phyloP scores from a whole-genome alignment of 225 moss, liverwort and hornwort species.

The Sphagnum tenellum region DNA sequence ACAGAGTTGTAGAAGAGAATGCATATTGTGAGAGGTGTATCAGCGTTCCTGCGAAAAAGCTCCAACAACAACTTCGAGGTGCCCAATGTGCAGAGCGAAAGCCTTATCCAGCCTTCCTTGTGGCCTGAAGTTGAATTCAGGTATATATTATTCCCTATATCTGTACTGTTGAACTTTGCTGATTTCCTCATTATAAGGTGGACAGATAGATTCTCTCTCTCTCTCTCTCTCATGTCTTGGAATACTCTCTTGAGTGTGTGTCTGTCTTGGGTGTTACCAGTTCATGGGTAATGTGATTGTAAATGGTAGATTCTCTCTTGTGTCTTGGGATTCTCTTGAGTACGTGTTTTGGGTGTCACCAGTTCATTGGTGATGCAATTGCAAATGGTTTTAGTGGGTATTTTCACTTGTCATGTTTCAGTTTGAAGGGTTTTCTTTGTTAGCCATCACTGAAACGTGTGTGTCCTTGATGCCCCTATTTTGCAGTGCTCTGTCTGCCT shows the following conservation, averaged over 20 bases:
- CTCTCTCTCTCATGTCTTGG: neutral
- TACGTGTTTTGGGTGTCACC: neutral
- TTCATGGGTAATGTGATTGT: neutral
- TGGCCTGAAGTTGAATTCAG: slow-evolving; percentile 14
- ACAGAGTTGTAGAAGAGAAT: slow-evolving; percentile 6
- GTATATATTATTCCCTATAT: neutral
- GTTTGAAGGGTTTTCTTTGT: neutral
- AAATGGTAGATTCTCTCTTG: neutral
- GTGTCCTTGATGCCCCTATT: neutral
- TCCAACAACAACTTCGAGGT: slow-evolving; percentile 6
- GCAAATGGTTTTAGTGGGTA: too few species aligned
- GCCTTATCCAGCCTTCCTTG: slow-evolving; percentile 4
- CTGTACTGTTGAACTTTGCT: too few species aligned
- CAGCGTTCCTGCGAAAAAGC: slow-evolving; percentile 12
- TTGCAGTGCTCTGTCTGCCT: neutral
- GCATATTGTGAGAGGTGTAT: slow-evolving; percentile 11
- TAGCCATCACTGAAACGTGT: neutral
- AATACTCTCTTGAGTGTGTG: neutral
- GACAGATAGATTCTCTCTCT: too few species aligned
- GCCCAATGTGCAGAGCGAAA: slow-evolving; percentile 6
- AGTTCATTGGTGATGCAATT: neutral
- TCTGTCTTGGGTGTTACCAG: neutral
- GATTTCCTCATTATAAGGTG: too few species aligned
- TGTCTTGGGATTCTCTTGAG: neutral
- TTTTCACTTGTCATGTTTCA: neutral